Conservation (phyloP, 495 filamentous ascomycete genomes). For the Glonium stellatum region DNA sequence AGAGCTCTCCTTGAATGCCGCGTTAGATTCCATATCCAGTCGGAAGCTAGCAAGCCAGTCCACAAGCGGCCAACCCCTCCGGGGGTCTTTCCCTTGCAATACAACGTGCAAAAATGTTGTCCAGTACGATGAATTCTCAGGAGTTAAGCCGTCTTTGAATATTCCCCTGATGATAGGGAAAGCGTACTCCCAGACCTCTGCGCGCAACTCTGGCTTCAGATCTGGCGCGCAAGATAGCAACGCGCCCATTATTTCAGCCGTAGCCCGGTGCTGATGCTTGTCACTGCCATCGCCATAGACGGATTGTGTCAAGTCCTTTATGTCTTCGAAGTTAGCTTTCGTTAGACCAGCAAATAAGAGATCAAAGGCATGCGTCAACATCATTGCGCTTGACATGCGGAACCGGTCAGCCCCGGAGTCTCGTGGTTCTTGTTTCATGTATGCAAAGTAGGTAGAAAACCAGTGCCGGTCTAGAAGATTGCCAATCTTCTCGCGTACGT, state of each 20-base stretch:
- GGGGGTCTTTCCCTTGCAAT: conserved; percentile 74
- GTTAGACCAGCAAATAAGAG: conserved; percentile 71
- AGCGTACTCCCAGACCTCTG: conserved; percentile 76
- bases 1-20: conserved; percentile 97
- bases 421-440: conserved; percentile 92
- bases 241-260: conserved; percentile 86
- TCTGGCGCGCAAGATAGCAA: conserved; percentile 70
- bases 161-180: conserved; percentile 84
- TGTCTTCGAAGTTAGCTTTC: conserved; percentile 72
- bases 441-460: conserved; percentile 82
- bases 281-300: conserved; percentile 89
- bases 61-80: conserved; percentile 77
- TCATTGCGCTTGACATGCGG: conserved; percentile 73
- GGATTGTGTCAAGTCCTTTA: conserved; percentile 65
- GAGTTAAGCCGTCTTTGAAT: conserved; percentile 81
- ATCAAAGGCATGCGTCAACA: conserved; percentile 83
- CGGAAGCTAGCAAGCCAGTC: conserved; percentile 79
- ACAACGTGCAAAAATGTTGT: conserved; percentile 84
- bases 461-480: conserved; percentile 70
- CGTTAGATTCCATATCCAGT: conserved; percentile 89
- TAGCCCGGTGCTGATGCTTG: conserved; percentile 96
- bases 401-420: conserved; percentile 80
- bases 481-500: conserved; percentile 74
- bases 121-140: conserved; percentile 93
- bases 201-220: conserved; percentile 57